Evolutionary conservation across 2,329 filamentous ascomycete genomes (phyloP).

Genomic region (Grosmannia clavigera): DNA sequence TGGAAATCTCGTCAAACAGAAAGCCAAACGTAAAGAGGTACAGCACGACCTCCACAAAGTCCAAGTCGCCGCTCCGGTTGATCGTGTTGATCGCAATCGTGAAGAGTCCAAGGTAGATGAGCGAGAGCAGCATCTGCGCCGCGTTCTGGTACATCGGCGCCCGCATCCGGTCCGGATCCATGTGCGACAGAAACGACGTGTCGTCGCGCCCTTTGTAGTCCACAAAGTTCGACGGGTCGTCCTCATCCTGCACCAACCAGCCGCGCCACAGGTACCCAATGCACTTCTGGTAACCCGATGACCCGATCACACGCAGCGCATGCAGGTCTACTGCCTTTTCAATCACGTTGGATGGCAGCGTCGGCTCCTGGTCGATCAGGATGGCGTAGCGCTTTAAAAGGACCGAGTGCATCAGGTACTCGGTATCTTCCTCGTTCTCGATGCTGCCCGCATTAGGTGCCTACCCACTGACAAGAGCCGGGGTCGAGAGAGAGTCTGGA

Average conservation of each 20-base stretch:
- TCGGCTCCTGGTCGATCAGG: slow-evolving; percentile 57
- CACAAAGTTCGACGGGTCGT: slow-evolving; percentile 80
- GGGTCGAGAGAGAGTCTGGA: background rate
- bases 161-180: slow-evolving; percentile 90
- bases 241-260: slow-evolving; percentile 92
- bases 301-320: slow-evolving; percentile 76
- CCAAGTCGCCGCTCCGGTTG: slow-evolving; percentile 72
- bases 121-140: slow-evolving; percentile 71
- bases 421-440: slow-evolving; percentile 66
- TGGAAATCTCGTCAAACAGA: slow-evolving; percentile 73
- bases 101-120: slow-evolving; percentile 75
- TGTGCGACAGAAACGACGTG: slow-evolving; percentile 63
- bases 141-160: slow-evolving; percentile 87
- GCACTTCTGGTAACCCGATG: slow-evolving; percentile 91
- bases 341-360: slow-evolving; percentile 71
- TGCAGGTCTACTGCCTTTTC: slow-evolving; percentile 92
- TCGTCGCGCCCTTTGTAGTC: slow-evolving; percentile 77
- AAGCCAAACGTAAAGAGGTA: slow-evolving; percentile 90
- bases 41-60: slow-evolving; percentile 69
- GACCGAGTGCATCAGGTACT: slow-evolving; percentile 68
- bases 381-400: slow-evolving; percentile 84
- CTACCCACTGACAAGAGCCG: background rate
- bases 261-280: slow-evolving; percentile 87
- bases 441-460: slow-evolving; percentile 40
- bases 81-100: slow-evolving; percentile 90